These are phyloP conservation scores for Aspergillus sclerotioniger DNA, from an alignment of 495 filamentous ascomycete species.

Conservation along the genomic window DNA sequence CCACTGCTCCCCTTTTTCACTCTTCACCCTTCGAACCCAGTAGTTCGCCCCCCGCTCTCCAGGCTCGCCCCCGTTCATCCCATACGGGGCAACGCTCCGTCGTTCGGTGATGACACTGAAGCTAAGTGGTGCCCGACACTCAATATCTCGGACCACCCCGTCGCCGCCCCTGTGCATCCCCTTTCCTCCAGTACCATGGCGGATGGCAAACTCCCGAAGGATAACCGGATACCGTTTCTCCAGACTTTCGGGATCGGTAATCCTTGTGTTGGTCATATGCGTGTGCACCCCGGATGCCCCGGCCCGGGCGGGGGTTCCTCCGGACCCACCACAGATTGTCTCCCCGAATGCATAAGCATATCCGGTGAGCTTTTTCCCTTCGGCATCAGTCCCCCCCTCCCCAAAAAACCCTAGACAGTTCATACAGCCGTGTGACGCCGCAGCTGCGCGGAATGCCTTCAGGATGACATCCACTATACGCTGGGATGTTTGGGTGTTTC, in stretches of 20 bases:
- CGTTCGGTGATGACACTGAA: slow-evolving; percentile 84
- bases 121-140: slow-evolving; percentile 58
- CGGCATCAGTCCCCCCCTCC: slow-evolving; percentile 28
- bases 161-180: slow-evolving; percentile 34
- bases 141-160: slow-evolving; percentile 38
- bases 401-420: slow-evolving; percentile 64
- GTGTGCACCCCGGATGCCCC: slow-evolving; percentile 84
- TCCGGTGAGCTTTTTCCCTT: slow-evolving; percentile 41
- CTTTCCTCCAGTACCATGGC: slow-evolving; percentile 51
- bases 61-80: slow-evolving; percentile 8
- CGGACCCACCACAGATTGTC: slow-evolving; percentile 86
- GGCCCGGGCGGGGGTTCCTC: slow-evolving; percentile 77
- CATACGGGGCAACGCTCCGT: slow-evolving; percentile 82
- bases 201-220: slow-evolving; percentile 73
- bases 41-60: slow-evolving; percentile 10
- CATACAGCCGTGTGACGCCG: slow-evolving; percentile 82
- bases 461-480: slow-evolving; percentile 91
- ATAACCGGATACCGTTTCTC: slow-evolving; percentile 90
- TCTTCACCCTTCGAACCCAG: background rate
- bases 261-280: slow-evolving; percentile 96
- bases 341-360: slow-evolving; percentile 85
- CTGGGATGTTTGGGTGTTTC: slow-evolving; percentile 70
- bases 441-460: slow-evolving; percentile 78
- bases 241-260: slow-evolving; percentile 89
- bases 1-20: background rate